Evolutionary conservation across 805 yeast species (phyloP).

Genomic region (Suhomyces tanzawaensis): DNA sequence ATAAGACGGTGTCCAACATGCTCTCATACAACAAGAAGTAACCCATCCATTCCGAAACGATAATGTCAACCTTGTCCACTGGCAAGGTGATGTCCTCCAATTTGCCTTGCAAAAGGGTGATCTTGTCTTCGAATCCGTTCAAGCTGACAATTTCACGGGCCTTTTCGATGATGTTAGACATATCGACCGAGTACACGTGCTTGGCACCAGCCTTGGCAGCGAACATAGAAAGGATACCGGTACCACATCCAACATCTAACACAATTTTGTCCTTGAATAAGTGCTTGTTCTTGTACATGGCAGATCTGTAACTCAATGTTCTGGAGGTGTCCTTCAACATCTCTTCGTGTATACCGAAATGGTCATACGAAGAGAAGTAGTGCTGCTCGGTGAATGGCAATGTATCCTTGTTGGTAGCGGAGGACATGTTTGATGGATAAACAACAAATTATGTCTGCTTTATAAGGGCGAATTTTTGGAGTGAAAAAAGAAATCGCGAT

Average conservation of each 20-base stretch:
- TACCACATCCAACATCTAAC: constrained; percentile 98
- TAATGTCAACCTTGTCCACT: constrained; percentile 85
- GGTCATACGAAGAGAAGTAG: constrained; percentile 93
- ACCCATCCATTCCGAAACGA: constrained; percentile 99
- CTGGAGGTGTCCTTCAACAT: constrained; percentile 96
- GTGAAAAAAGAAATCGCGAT: constrained; percentile 3
- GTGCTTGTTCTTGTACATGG: constrained; percentile 85
- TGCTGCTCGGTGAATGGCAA: constrained; percentile 82
- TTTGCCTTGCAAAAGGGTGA: constrained; percentile 87
- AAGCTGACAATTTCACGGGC: constrained; percentile 84
- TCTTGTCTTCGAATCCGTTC: constrained; percentile 82
- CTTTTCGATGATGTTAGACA: constrained; percentile 94
- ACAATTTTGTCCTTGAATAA: constrained; percentile 91
- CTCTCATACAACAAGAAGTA: constrained; percentile 93
- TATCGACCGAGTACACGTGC: constrained; percentile 95
- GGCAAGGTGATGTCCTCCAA: constrained; percentile 91
- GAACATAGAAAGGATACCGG: constrained; percentile 96
- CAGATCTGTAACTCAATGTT: constrained; percentile 87
- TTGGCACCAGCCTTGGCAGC: constrained; percentile 99
- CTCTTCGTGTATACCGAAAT: constrained; percentile 97
- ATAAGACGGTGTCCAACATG: constrained; percentile 93
- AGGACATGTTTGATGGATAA: constrained; percentile 7
- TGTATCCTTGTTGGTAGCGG: constrained; percentile 63
- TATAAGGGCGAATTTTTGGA: neutral
- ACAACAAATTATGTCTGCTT: no score